Base-by-base conservation (phyloP, 2,329 filamentous ascomycete genomes). In the Talaromyces pinophilus region DNA sequence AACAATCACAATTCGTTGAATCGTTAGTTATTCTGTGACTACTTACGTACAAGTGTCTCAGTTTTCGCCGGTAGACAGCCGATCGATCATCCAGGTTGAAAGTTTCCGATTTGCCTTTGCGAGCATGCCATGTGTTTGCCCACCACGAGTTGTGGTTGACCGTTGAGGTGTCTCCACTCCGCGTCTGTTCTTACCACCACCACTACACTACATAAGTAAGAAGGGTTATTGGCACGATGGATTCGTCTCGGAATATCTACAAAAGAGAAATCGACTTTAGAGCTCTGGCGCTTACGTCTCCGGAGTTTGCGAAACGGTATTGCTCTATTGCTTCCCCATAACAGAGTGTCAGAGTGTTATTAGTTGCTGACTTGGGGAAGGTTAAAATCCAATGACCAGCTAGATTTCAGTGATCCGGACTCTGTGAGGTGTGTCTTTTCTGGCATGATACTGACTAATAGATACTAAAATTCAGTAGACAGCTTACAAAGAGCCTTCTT, bases 381-480 rank as follows among this genome's bases (percentile, higher is more conserved):
- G 66, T 73, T 87, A 38, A 86, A 83, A 71, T 69, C 77, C 60
- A 85, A 85, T 67, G 83, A 82, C 8, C 87, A 89, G 69, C 82
- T 97, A 30, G 88, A 97, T 79, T 98, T 98, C 72, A 89, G 87
- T 62, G 86, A 97, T 72, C 90, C 93, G 4, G 81, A 84, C 60
- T 87, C 92, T 25, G 87, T 96, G 8, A 86, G 90, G 86, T 93
- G 88, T 71, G 38, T 50, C 30, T 28, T 33, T 25, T 6, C 38
- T 30, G 13, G 10, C 5, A 17, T 13, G n/a, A 66, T 68, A 62
- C 72, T 63, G 17, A 15, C 8, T 22, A 10, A 10, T 68, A 42
- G 69, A 13, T 62, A 62, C 62, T 52, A 7, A 40, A 3, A 13
- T 22, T 33, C 30, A 46, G 57, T 68, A 87, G 86, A 71, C 81